Evolutionary conservation across 257 asterid species (phyloP).

Genomic region (Plantago major): DNA sequence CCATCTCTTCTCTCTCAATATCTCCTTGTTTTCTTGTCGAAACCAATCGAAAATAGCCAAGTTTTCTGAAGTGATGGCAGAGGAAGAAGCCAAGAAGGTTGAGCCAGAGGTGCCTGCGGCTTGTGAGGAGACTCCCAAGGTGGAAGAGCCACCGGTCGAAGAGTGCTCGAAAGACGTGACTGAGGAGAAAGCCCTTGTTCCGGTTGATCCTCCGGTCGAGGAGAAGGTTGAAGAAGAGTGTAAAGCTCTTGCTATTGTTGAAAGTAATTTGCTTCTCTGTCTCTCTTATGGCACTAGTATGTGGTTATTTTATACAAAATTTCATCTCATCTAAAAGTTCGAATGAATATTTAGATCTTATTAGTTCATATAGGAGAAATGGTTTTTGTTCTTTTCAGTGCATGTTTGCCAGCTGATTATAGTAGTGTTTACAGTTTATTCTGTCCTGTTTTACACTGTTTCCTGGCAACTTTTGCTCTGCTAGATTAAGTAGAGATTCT

Average conservation of each 20-base stretch:
- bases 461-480: background rate
- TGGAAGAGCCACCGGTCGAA: constrained; percentile 20
- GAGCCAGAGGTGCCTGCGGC: constrained; percentile 36
- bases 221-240: constrained; percentile 50
- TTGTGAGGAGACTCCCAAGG: constrained; percentile 16
- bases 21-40: background rate
- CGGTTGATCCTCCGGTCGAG: too few relatives aligned
- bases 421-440: too few relatives aligned
- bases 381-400: too few relatives aligned
- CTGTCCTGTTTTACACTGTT: background rate
- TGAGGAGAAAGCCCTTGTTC: constrained; percentile 62
- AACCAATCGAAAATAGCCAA: constrained; percentile 7
- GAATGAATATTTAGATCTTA: too few relatives aligned
- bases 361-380: too few relatives aligned
- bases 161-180: constrained; percentile 51
- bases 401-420: too few relatives aligned
- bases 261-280: constrained; percentile 29
- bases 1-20: too few relatives aligned
- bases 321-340: background rate
- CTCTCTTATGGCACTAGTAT: background rate
- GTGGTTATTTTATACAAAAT: background rate
- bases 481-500: background rate
- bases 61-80: constrained; percentile 46
- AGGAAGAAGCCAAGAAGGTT: constrained; percentile 43
- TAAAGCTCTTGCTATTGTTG: constrained; percentile 65